phyloP scores from a whole-genome alignment of 345 rosid genomes.

The Trapa incisa region DNA sequence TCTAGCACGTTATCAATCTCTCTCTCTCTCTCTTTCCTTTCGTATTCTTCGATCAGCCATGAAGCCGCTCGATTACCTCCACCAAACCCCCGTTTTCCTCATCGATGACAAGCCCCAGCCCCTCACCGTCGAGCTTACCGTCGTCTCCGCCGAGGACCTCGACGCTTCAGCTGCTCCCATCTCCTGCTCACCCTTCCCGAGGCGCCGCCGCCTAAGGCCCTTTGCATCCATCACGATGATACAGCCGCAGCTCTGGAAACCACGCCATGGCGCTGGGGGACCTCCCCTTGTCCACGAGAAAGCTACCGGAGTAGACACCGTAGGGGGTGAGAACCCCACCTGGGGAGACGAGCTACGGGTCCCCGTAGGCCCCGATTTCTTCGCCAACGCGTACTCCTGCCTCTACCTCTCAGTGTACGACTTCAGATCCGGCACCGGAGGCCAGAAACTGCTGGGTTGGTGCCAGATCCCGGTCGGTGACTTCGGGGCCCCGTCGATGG shows the following conservation, averaged over 20 bases:
- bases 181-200: constrained; percentile 7
- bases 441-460: constrained; percentile 12
- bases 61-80: neutral
- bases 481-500: constrained; percentile 10
- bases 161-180: constrained; percentile 2
- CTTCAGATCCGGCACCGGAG: neutral
- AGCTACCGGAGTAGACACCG: constrained; percentile 4
- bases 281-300: neutral
- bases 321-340: constrained; percentile 6
- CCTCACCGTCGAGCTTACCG: constrained; percentile 8
- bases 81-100: constrained; percentile 3
- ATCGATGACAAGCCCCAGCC: constrained; percentile 1
- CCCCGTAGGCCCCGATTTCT: constrained; percentile 10
- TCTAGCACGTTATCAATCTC: too few species aligned
- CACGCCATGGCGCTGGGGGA: too few species aligned
- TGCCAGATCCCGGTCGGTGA: constrained; percentile 12
- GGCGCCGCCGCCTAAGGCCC: constrained; percentile 8
- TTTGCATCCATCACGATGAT: constrained; percentile 8
- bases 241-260: neutral
- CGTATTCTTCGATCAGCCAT: neutral
- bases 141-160: constrained; percentile 16
- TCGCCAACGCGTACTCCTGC: constrained; percentile 2
- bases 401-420: constrained; percentile 9
- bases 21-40: too few species aligned
- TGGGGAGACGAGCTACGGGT: constrained; percentile 12